Evolutionary conservation across 495 filamentous ascomycete species (phyloP).

Genomic region (Barbatosphaeria neglecta): DNA sequence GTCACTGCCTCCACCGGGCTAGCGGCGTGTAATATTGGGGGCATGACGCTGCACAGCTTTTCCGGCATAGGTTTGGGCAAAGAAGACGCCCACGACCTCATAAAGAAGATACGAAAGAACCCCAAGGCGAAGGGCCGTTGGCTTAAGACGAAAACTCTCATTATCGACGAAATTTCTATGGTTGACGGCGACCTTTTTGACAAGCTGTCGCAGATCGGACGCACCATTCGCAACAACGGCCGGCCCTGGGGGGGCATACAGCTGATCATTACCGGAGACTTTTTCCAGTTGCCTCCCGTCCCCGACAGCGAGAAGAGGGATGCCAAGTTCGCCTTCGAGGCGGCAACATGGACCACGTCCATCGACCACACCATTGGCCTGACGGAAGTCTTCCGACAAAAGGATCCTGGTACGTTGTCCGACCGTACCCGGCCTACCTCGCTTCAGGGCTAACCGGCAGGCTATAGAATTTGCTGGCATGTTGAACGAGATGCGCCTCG

Average conservation of each 20-base stretch:
- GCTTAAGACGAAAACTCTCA: conserved; percentile 72
- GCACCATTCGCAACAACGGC: conserved; percentile 71
- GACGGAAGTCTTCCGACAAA: conserved; percentile 92
- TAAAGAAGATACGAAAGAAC: conserved; percentile 87
- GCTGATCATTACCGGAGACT: conserved; percentile 90
- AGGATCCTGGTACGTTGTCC: conserved; percentile 56
- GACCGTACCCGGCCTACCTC: background rate
- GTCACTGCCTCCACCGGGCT: conserved; percentile 94
- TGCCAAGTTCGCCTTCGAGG: conserved; percentile 85
- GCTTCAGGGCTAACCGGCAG: conserved; percentile 6
- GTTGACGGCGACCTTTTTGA: conserved; percentile 95
- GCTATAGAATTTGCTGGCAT: conserved; percentile 69
- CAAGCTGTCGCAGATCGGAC: conserved; percentile 84
- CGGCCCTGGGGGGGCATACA: conserved; percentile 93
- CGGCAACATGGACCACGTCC: conserved; percentile 77
- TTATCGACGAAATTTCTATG: conserved; percentile 97
- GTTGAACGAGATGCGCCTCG: conserved; percentile 95
- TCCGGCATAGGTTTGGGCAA: conserved; percentile 92
- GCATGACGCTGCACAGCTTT: conserved; percentile 92
- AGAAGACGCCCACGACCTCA: conserved; percentile 66
- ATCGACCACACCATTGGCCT: conserved; percentile 93
- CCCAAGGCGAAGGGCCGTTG: conserved; percentile 78
- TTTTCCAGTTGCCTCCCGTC: conserved; percentile 93
- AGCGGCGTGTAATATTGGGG: conserved; percentile 92
- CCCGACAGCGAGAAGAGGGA: conserved; percentile 57